A percentile compares a stretch with the other conserved stretches of the same genome.
Conservation (phyloP, 495 filamentous ascomycete genomes). For the Aspergillus steynii region DNA sequence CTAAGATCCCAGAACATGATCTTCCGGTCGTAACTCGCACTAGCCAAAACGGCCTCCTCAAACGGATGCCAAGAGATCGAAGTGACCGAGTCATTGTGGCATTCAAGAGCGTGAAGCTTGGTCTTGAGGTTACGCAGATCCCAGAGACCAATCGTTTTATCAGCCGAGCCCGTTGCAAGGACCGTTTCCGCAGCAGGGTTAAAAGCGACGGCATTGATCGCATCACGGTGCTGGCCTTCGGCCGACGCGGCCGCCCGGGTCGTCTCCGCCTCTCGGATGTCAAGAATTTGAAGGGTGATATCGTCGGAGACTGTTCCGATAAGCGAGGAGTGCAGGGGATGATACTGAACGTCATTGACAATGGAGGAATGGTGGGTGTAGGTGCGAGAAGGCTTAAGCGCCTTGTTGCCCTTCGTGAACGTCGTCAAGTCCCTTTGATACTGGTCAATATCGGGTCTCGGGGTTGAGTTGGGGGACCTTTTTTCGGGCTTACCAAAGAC, state of each 20-base stretch:
- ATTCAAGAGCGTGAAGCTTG: slow-evolving; percentile 82
- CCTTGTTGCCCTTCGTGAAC: slow-evolving; percentile 67
- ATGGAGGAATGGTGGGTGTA: slow-evolving; percentile 88
- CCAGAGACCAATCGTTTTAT: slow-evolving; percentile 94
- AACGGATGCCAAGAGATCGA: slow-evolving; percentile 92
- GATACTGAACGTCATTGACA: slow-evolving; percentile 96
- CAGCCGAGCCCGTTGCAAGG: slow-evolving; percentile 87
- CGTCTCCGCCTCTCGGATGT: slow-evolving; percentile 67
- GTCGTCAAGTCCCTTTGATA: slow-evolving; percentile 70
- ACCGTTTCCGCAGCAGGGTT: slow-evolving; percentile 85
- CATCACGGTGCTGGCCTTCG: slow-evolving; percentile 77
- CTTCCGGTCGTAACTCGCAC: slow-evolving; percentile 86
- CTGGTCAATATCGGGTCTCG: slow-evolving; percentile 19
- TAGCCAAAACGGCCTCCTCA: slow-evolving; percentile 83
- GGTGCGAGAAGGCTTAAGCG: slow-evolving; percentile 64
- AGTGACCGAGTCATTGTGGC: slow-evolving; percentile 84
- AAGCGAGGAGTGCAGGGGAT: slow-evolving; percentile 75
- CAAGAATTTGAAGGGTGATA: slow-evolving; percentile 86
- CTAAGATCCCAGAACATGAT: slow-evolving; percentile 97
- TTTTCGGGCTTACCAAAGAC: slow-evolving; percentile 66
- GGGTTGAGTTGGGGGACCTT: slow-evolving; percentile 14
- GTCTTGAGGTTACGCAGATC: slow-evolving; percentile 85
- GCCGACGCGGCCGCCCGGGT: slow-evolving; percentile 62
- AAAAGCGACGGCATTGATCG: slow-evolving; percentile 92
- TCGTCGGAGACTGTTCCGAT: slow-evolving; percentile 97